Conservation (phyloP, 257 asterid genomes). For the Cruciata laevipes region DNA sequence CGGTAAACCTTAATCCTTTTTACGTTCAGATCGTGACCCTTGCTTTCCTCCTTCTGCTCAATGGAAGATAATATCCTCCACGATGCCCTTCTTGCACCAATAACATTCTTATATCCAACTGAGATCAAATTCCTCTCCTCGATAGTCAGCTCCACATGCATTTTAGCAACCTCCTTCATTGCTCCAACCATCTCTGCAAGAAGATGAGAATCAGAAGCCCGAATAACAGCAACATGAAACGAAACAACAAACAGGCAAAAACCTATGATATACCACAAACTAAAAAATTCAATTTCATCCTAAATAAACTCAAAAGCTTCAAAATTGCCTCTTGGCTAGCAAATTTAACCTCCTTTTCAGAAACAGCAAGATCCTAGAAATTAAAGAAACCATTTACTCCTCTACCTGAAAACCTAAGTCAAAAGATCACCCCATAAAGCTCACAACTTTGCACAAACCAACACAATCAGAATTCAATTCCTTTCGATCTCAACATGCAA, state of each 20-base stretch:
- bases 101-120: slow-evolving; percentile 71
- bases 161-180: slow-evolving; percentile 60
- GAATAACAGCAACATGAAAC: neutral
- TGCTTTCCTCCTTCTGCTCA: slow-evolving; percentile 65
- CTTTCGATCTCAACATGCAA: slow-evolving; percentile 6
- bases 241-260: neutral
- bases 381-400: neutral
- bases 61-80: slow-evolving; percentile 74
- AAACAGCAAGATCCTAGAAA: neutral
- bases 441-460: slow-evolving; percentile 8
- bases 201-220: neutral
- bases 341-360: neutral
- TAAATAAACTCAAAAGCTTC: neutral
- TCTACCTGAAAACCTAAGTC: neutral
- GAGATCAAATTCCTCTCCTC: slow-evolving; percentile 78
- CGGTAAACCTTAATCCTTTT: slow-evolving; percentile 56
- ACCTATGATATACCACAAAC: neutral
- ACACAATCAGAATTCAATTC: neutral
- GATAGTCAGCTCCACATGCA: slow-evolving; percentile 64
- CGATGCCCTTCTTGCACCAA: slow-evolving; percentile 75
- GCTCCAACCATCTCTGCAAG: slow-evolving; percentile 72
- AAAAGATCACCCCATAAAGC: slow-evolving; percentile 2
- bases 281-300: neutral
- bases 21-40: slow-evolving; percentile 68
- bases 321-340: neutral